Evolutionary conservation across 2,329 filamentous ascomycete species (phyloP).

Genomic region (Phaeosphaeria sp.): DNA sequence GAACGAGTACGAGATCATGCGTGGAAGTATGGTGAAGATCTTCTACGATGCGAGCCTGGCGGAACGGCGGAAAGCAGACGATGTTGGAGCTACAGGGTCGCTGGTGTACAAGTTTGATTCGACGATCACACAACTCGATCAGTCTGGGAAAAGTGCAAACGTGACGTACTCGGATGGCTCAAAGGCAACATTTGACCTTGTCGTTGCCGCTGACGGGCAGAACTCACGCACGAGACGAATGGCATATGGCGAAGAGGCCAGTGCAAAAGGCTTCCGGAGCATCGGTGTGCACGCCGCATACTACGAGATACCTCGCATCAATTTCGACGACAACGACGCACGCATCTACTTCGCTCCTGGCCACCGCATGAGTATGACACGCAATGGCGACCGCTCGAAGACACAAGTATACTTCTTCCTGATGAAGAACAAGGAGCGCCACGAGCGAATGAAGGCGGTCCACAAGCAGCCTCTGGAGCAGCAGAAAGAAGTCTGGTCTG

Average conservation of each 20-base stretch:
- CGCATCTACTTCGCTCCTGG: conserved; percentile 14
- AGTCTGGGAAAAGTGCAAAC: conserved; percentile 15
- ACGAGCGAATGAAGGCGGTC: conserved; percentile 4
- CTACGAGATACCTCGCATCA: conserved; percentile 30
- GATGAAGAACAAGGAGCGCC: conserved; percentile 9
- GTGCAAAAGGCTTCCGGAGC: conserved; percentile 18
- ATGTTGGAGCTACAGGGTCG: conserved; percentile 12
- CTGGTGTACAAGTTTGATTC: conserved; percentile 20
- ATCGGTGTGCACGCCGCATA: conserved; percentile 30
- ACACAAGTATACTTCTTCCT: conserved; percentile 34
- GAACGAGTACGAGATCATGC: conserved; percentile 42
- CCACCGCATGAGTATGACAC: conserved; percentile 23
- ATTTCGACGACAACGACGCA: conserved; percentile 21
- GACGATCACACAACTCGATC: conserved; percentile 19
- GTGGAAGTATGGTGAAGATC: conserved; percentile 43
- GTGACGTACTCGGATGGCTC: conserved; percentile 27
- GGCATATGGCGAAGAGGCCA: conserved; percentile 24
- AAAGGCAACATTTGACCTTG: conserved; percentile 27
- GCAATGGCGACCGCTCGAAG: conserved; percentile 24
- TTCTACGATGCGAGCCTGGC: conserved; percentile 28
- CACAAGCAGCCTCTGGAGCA: conserved; percentile 46
- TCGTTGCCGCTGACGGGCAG: conserved; percentile 37
- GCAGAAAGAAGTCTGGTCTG: conserved; percentile 46
- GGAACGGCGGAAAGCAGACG: conserved; percentile 17
- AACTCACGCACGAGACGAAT: conserved; percentile 27